These are phyloP conservation scores for Blastobotrys americana DNA, from an alignment of 805 yeast genomes.

Conservation along the genomic window DNA sequence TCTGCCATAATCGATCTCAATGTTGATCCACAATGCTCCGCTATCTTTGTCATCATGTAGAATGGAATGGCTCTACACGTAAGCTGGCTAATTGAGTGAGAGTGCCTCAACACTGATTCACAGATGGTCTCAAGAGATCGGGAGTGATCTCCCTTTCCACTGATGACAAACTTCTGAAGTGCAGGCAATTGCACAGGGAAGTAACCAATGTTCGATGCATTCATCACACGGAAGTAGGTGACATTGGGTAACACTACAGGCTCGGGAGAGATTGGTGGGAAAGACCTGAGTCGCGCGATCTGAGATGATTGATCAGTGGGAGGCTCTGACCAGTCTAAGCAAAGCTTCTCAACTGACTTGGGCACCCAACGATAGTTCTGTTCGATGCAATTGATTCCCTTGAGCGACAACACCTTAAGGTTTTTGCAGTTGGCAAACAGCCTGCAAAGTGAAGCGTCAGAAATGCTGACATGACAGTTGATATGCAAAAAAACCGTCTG, in stretches of 20 bases:
- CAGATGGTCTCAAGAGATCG: not conserved
- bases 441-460: not conserved
- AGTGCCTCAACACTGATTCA: not conserved
- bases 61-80: not conserved
- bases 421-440: not conserved
- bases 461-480: not conserved
- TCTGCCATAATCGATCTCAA: not conserved
- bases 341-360: slow-evolving; percentile 1
- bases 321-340: not conserved
- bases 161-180: not conserved
- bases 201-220: not conserved
- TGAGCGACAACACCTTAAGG: not conserved
- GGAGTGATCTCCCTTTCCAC: not conserved
- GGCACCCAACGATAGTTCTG: not conserved
- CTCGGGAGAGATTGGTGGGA: not conserved
- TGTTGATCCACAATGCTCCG: not conserved
- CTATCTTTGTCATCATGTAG: not conserved
- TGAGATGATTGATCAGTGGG: not conserved
- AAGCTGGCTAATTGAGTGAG: not conserved
- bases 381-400: not conserved
- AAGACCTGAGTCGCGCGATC: not conserved
- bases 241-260: not conserved
- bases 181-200: not conserved
- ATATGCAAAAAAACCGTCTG: slow-evolving; percentile 2
- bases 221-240: slow-evolving; percentile 1